phyloP scores from a whole-genome alignment of 768 basidiomycete genomes.

The Russula sp. region DNA sequence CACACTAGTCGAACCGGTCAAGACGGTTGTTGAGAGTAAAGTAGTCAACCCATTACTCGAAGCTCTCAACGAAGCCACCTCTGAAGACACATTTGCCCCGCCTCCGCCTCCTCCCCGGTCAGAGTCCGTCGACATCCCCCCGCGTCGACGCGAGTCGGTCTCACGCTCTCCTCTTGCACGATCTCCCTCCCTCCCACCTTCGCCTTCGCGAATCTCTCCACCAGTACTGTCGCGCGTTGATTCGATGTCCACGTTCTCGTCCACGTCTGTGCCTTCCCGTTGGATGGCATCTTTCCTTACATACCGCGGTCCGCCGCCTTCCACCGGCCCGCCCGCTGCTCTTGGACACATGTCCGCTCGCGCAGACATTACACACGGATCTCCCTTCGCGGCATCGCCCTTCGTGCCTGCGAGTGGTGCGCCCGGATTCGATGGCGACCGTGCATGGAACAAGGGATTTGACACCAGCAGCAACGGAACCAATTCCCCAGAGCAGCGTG shows the following conservation, averaged over 20 bases:
- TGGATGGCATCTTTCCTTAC: slow-evolving; percentile 51
- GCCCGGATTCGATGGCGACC: slow-evolving; percentile 71
- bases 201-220: slow-evolving; percentile 37
- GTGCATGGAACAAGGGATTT: slow-evolving; percentile 65
- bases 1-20: not conserved
- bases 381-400: slow-evolving; percentile 49
- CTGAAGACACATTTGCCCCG: slow-evolving; percentile 13
- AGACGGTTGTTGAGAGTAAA: not conserved
- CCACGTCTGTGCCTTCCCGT: slow-evolving; percentile 48
- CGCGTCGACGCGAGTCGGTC: slow-evolving; percentile 13
- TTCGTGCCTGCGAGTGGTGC: slow-evolving; percentile 59
- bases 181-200: slow-evolving; percentile 36
- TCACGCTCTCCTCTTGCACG: slow-evolving; percentile 27
- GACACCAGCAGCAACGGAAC: slow-evolving; percentile 38
- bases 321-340: slow-evolving; percentile 19
- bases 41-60: slow-evolving; percentile 14
- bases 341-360: slow-evolving; percentile 16
- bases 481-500: slow-evolving; percentile 38
- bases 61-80: slow-evolving; percentile 27
- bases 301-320: slow-evolving; percentile 28
- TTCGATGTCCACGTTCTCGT: slow-evolving; percentile 40
- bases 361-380: slow-evolving; percentile 41
- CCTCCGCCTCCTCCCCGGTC: slow-evolving; percentile 7
- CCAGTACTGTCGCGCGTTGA: slow-evolving; percentile 40
- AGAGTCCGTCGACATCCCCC: slow-evolving; percentile 14